Conservation (phyloP, 495 filamentous ascomycete genomes). For the Aspergillus sparsus region DNA sequence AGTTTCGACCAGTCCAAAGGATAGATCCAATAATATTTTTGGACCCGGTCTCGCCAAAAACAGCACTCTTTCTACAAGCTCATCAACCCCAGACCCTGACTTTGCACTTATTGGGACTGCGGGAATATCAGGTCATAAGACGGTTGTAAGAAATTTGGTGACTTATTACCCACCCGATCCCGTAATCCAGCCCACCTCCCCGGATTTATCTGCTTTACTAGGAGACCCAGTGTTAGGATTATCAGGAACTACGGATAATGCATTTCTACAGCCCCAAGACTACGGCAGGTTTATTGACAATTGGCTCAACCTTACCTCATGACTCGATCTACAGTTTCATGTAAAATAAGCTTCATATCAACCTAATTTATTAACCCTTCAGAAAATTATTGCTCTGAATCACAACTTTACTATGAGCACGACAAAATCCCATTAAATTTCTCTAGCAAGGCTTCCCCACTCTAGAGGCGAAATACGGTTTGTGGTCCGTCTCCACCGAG, state of each 20-base stretch:
- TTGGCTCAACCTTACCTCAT: conserved; percentile 10
- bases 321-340: too few species aligned
- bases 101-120: conserved; percentile 14
- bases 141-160: conserved; percentile 11
- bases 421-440: neutral
- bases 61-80: neutral
- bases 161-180: conserved; percentile 14
- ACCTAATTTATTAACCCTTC: too few species aligned
- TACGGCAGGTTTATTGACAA: conserved; percentile 16
- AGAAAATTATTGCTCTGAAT: neutral
- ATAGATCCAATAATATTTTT: conserved; percentile 5
- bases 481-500: too few species aligned
- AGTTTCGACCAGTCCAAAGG: neutral
- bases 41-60: conserved; percentile 11
- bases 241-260: conserved; percentile 3
- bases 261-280: conserved; percentile 14
- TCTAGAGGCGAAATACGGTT: too few species aligned
- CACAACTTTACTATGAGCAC: neutral
- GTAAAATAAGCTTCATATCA: too few species aligned
- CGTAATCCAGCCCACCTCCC: conserved; percentile 9
- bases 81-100: conserved; percentile 9
- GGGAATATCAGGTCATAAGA: conserved; percentile 16
- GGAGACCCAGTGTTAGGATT: conserved; percentile 9
- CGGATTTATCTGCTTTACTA: conserved; percentile 8
- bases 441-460: neutral